Conservation (phyloP, 2,329 filamentous ascomycete genomes). For the Corynespora cassiicola region DNA sequence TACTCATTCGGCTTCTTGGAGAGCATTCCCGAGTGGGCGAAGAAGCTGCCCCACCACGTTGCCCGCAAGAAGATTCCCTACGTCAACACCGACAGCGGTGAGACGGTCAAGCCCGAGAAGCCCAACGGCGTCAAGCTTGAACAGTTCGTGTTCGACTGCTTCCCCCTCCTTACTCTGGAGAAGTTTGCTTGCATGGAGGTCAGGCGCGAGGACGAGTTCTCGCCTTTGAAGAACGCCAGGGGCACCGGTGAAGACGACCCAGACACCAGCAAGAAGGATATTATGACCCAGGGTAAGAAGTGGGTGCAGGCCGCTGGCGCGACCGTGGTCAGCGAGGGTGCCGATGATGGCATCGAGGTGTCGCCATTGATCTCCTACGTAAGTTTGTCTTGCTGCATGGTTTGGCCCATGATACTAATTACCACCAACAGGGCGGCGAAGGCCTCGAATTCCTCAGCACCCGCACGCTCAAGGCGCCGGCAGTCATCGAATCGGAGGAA, state of each 20-base stretch:
- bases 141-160: constrained; percentile 99
- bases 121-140: constrained; percentile 99
- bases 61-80: constrained; percentile 98
- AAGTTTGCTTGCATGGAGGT: constrained; percentile 98
- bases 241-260: constrained; percentile 89
- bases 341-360: constrained; percentile 76
- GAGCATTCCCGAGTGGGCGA: constrained; percentile 83
- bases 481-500: constrained; percentile 67
- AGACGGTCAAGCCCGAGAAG: constrained; percentile 87
- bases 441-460: constrained; percentile 67
- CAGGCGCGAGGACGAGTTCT: constrained; percentile 96
- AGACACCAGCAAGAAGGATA: constrained; percentile 89
- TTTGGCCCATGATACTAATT: too few species aligned
- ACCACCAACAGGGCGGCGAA: constrained; percentile 62
- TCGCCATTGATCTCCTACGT: constrained; percentile 95
- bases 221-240: constrained; percentile 88
- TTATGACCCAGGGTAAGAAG: constrained; percentile 85
- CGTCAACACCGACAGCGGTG: constrained; percentile 76
- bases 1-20: constrained; percentile 95
- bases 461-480: constrained; percentile 67
- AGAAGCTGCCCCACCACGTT: constrained; percentile 91
- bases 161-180: constrained; percentile 82
- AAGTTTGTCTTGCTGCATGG: too few species aligned
- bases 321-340: constrained; percentile 68
- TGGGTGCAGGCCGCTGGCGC: constrained; percentile 85